Conservation (phyloP, 164 flowering plant species). For the Vitis cinerea region DNA sequence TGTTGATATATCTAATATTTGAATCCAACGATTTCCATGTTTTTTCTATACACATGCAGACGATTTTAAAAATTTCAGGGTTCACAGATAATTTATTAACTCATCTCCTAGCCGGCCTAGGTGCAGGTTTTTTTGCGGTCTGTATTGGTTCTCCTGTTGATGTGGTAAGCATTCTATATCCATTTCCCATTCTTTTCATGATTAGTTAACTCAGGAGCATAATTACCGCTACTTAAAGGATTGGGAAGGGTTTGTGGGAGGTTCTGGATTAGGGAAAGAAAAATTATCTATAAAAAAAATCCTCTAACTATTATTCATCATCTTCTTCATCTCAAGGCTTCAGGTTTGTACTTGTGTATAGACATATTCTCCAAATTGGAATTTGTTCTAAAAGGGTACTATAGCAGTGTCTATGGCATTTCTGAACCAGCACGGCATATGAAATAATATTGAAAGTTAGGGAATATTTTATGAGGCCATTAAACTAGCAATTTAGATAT, state of each 20-base stretch:
- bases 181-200: neutral
- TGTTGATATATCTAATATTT: slow-evolving; percentile 1
- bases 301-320: neutral
- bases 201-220: too few relatives aligned
- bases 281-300: neutral
- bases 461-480: too few relatives aligned
- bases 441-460: too few relatives aligned
- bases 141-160: slow-evolving; percentile 98
- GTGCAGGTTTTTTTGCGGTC: slow-evolving; percentile 97
- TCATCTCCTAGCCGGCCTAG: slow-evolving; percentile 91
- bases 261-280: too few relatives aligned
- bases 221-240: too few relatives aligned
- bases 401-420: too few relatives aligned
- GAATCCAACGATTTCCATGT: slow-evolving; percentile 3
- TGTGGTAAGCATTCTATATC: slow-evolving; percentile 56
- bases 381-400: too few relatives aligned
- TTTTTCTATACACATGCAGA: slow-evolving; percentile 54
- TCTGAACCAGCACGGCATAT: too few relatives aligned
- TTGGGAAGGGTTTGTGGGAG: too few relatives aligned
- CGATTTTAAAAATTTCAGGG: slow-evolving; percentile 86
- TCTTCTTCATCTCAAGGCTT: neutral
- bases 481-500: too few relatives aligned
- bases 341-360: too few relatives aligned
- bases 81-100: slow-evolving; percentile 83
- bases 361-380: too few relatives aligned